Evolutionary conservation across 495 filamentous ascomycete genomes (phyloP), one percentile per base, ranked within the genome.

Genomic region (Jackrogersella multiformis): DNA sequence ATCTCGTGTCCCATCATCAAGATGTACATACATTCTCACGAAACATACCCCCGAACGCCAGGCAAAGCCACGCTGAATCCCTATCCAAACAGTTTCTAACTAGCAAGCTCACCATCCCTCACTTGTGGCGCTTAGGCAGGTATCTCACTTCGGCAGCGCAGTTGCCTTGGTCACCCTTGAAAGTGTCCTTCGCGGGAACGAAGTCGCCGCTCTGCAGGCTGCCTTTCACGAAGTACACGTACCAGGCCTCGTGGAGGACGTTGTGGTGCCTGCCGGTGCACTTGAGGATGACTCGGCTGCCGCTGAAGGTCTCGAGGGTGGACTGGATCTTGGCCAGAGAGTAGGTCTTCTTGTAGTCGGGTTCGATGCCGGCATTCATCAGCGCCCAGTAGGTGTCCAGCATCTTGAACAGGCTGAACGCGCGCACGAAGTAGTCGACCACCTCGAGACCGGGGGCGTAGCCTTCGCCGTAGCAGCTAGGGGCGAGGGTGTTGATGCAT

Each of bases 161-260:
- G 42, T 79, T 80, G 0, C 78, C 72, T 0, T 71, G 69, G 24
- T 77, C 70, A 12, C 70, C 79, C 55, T 76, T 73, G 24, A 71
- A 69, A 26, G 63, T 77, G 28, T 79, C 76, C 61, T 70, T 61
- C 1, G 76, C 76, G 2, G 91, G 79, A 16, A 93, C 83, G 71
- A 96, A 96, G 51, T 86, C 77, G 21, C 92, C 93, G 5, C 83
- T 88, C 72, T 92, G 90, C 36, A 96, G 75, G 58, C 85, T 88
- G 26, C 93, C 93, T 51, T 85, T 84, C 9, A 96, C 86, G 67
- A 94, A 89, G 79, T 89, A 96, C 62, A 88, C 86, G 72, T 96
- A 96, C 90, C 91, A 95, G 20, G 92, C 86, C 77, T 96, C 89
- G 69, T 93, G 89, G 23, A 97, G 77, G 23, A 80, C 75, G 20